Base-by-base conservation (phyloP, 2,329 filamentous ascomycete species). In the Fusarium phyllophilum region DNA sequence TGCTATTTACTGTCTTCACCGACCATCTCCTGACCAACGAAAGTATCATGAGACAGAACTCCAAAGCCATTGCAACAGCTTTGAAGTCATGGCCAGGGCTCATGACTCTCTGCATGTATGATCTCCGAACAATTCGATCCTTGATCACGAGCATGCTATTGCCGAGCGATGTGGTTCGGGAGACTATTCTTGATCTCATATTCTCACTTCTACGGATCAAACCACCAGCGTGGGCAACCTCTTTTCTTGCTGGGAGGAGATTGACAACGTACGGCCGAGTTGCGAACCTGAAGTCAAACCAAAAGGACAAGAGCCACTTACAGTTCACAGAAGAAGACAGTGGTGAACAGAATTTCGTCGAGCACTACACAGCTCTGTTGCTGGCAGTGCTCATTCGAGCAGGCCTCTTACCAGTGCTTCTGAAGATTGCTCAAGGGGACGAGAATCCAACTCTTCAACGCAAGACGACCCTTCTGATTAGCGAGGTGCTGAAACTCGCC, bases 261-360 rank as follows among this genome's bases (percentile, higher is more conserved):
- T 86, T 99, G 52, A 99, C 97, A 2, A 99, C 96, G 0, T 99
- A 99, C 81, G 96, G 95, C n/a, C 90, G 97, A 77, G 95, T 98
- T 42, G 91, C 94, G 13, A 96, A 94, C 69, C 85, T 98, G 58
- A 94, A 94, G 75, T 87, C 91, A 34, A 82, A 84, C 13, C 81
- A 79, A 20, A 88, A 88, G 69, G 83, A 84, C 29, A 80, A 86
- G 49, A 85, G 88, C 29, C 80, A 85, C 13, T 86, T 86, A 65
- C 83, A 88, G 42, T 88, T 89, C 39, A 85, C 88, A 26, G 90
- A 93, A 46, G 93, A 94, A 62, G 87, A 91, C 14, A 88, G 89
- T 26, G 90, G 90, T 39, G 92, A 94, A 74, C 92, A 95, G 77
- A 97, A 94, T 78, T 91, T 99, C 66, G 91, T 98, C 24, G 94